Percentiles rank a stretch among this genome's conserved stretches.
These are phyloP conservation scores for Cladophialophora carrionii DNA, from an alignment of 2,329 filamentous ascomycete species.

Conservation along the genomic window DNA sequence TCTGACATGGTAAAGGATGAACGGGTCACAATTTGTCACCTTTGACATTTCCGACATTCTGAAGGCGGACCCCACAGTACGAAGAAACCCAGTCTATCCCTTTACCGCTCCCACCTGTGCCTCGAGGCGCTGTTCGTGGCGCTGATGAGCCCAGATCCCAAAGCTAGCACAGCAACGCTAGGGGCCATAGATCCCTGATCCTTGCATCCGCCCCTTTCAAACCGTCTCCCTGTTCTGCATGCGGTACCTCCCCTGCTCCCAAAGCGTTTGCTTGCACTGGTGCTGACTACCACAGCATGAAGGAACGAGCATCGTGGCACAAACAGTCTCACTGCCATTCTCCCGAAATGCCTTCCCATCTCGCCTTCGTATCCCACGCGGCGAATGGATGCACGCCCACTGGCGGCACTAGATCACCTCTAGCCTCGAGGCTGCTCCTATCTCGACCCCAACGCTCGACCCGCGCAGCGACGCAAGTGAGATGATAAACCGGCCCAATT, in stretches of 20 bases:
- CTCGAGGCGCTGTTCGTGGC: neutral
- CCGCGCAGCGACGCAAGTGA: constrained; percentile 10
- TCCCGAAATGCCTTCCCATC: constrained; percentile 8
- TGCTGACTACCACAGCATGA: constrained; percentile 8
- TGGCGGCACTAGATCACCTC: constrained; percentile 9
- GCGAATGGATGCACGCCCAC: constrained; percentile 13
- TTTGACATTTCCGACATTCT: neutral
- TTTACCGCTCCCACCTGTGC: neutral
- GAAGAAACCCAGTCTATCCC: neutral
- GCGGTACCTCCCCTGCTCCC: neutral
- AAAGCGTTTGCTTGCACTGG: constrained; percentile 4
- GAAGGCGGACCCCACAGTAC: neutral
- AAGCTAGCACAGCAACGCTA: neutral
- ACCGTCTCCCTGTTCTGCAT: neutral
- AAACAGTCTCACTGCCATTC: constrained; percentile 17
- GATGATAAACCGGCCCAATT: constrained; percentile 15
- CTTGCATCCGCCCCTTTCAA: neutral
- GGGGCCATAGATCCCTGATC: neutral
- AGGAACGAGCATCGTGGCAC: constrained; percentile 14
- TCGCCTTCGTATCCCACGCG: constrained; percentile 29
- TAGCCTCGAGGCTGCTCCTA: constrained; percentile 14
- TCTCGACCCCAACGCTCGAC: constrained; percentile 10
- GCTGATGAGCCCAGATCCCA: neutral
- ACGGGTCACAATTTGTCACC: neutral
- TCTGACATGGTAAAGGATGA: neutral